Base-by-base conservation (phyloP, 176 grass and related monocot species). In the Musa schizocarpa region DNA sequence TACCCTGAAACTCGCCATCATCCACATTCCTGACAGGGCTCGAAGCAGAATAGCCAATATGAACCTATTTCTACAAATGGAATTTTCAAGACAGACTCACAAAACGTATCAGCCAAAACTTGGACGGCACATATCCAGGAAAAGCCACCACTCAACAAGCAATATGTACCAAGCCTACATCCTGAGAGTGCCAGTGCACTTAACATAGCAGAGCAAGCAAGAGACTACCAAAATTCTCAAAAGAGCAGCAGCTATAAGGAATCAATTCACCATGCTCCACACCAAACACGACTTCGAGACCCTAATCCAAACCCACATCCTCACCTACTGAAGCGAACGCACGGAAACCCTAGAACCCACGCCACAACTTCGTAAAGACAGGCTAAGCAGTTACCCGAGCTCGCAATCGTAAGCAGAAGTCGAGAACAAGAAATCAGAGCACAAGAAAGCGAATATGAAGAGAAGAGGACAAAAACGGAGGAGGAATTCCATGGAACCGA, bases 281-380 rank as follows among this genome's bases (percentile, higher is more conserved):
- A 61, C 54, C 54, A 56, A 56, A 56, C 54, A 56, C 12, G 13
- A 56, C 3, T 56, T 16, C 54, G 3, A 19, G 16, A 13, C 54
- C 16, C 55, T 58, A 17, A 58, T 16, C 4, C 57, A n/a, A 61
- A 8, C n/a, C 16, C 17, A 14, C 57, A 61, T 61, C 57, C 8
- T 61, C 57, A 61, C 17, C 17, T 7, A 61, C 57, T 8, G n/a
- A 7, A 14, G 13, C 2, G 57, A 17, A 66, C 23, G 63, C 63
- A 25, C 62, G 63, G 63, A 66, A 66, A 66, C 63, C 63, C 63
- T 66, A 66, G 63, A 66, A 13, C 12, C 21, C 63, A 27, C 8
- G 10, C 9, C 63, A 27, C 23, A 66, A 27, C 19, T 61, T 20
- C 10, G 23, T 27, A 3, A 66, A 66, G 11, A 66, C 11, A 29